phyloP scores from a whole-genome alignment of 2,329 filamentous ascomycete genomes.

The Ploettnerulaceae sp. region DNA sequence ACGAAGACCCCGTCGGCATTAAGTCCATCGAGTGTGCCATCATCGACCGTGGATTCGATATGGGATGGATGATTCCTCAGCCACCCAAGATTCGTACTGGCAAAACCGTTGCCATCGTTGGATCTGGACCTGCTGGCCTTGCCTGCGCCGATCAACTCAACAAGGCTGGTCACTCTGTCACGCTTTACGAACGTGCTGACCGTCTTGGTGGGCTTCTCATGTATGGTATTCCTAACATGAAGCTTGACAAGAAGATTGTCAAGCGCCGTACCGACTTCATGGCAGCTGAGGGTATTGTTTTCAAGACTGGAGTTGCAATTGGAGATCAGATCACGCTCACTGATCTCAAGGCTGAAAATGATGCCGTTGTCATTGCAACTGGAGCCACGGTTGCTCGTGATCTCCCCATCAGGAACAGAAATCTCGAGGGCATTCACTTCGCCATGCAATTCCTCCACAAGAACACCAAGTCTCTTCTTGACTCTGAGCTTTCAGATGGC shows the following conservation, averaged over 20 bases:
- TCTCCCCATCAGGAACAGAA: conserved; percentile 82
- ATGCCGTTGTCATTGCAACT: conserved; percentile 86
- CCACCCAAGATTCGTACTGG: conserved; percentile 77
- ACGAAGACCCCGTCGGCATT: conserved; percentile 94
- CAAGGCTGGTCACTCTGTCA: conserved; percentile 81
- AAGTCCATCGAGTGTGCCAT: conserved; percentile 98
- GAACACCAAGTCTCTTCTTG: conserved; percentile 95
- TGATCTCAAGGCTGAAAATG: conserved; percentile 67
- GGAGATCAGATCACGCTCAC: conserved; percentile 68
- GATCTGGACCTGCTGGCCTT: conserved; percentile 87
- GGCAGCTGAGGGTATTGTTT: conserved; percentile 80
- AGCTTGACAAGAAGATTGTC: conserved; percentile 95
- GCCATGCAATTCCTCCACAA: conserved; percentile 97
- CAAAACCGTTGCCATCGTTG: conserved; percentile 84
- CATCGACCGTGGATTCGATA: conserved; percentile 94
- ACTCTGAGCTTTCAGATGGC: conserved; percentile 79
- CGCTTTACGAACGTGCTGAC: conserved; percentile 89
- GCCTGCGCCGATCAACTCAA: conserved; percentile 92
- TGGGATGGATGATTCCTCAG: conserved; percentile 92
- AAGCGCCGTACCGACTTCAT: conserved; percentile 95
- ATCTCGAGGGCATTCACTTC: conserved; percentile 86
- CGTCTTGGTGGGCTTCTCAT: conserved; percentile 88
- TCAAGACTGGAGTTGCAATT: conserved; percentile 72
- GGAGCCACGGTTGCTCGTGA: conserved; percentile 92
- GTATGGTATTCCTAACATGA: conserved; percentile 99